phyloP scores from a whole-genome alignment of 1,284 basidiomycete species.

The Ceratobasidium sp. region DNA sequence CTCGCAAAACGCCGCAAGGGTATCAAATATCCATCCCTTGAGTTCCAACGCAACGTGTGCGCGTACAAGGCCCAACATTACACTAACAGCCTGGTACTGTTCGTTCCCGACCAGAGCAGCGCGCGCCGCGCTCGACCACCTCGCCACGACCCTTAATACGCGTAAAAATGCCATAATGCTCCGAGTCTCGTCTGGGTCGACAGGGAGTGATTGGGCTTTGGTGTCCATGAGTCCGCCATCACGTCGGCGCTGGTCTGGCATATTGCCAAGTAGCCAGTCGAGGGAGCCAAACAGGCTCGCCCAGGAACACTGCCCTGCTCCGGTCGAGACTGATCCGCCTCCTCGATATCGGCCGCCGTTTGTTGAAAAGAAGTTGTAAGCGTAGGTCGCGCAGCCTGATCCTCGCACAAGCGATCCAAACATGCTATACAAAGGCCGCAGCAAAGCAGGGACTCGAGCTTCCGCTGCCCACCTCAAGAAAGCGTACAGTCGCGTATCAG shows the following conservation, averaged over 20 bases:
- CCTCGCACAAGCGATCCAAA: conserved; percentile 86
- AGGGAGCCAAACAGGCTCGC: conserved; percentile 68
- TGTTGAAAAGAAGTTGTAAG: conserved; percentile 81
- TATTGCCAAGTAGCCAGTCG: too few relatives aligned
- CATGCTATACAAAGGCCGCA: conserved; percentile 89
- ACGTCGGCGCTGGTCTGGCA: too few relatives aligned
- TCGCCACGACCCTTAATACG: conserved; percentile 84
- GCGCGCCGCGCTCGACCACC: conserved; percentile 82
- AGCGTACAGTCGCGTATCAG: conserved; percentile 76
- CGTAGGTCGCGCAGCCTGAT: conserved; percentile 84
- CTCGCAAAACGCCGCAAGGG: conserved; percentile 87
- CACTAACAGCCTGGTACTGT: conserved; percentile 83
- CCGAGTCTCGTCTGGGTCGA: conserved; percentile 81
- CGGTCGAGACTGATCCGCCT: conserved; percentile 62
- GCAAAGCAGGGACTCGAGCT: conserved; percentile 77
- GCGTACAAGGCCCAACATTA: conserved; percentile 83
- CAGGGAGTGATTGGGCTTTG: conserved; percentile 63
- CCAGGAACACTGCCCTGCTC: conserved; percentile 59
- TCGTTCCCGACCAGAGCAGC: conserved; percentile 84
- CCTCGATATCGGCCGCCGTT: conserved; percentile 64
- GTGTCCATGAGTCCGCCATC: too few relatives aligned
- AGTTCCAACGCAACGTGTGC: conserved; percentile 88
- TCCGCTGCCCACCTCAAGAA: conserved; percentile 92
- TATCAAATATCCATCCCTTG: conserved; percentile 89
- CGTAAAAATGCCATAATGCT: conserved; percentile 86